Percentiles rank a stretch among this genome's conserved stretches.
phyloP scores from a whole-genome alignment of 2,329 filamentous ascomycete species.

The Phyllosticta capitalensis region DNA sequence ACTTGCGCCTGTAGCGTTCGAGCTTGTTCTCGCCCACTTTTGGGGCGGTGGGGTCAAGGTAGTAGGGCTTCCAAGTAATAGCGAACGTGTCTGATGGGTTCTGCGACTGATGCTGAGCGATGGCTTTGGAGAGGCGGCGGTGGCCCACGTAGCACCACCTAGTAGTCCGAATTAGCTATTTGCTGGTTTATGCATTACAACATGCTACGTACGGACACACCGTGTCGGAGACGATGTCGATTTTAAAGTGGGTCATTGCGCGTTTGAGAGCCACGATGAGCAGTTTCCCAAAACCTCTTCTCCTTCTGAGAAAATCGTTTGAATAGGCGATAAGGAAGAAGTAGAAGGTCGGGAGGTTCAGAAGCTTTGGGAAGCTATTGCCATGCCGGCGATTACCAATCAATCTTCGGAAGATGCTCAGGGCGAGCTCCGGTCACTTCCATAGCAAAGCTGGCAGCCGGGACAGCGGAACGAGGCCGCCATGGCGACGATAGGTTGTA shows the following conservation, averaged over 20 bases:
- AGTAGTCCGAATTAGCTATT: neutral
- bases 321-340: neutral
- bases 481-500: neutral
- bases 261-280: constrained; percentile 11
- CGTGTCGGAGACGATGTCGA: constrained; percentile 71
- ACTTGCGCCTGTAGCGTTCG: constrained; percentile 51
- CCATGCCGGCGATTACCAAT: neutral
- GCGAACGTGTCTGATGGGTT: constrained; percentile 63
- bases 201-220: constrained; percentile 54
- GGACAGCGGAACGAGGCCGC: neutral
- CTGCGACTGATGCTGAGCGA: constrained; percentile 53
- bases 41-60: constrained; percentile 60
- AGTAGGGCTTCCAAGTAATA: constrained; percentile 69
- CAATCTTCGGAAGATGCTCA: neutral
- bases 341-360: neutral
- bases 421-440: neutral
- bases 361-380: neutral
- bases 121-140: constrained; percentile 63
- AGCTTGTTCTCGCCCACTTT: constrained; percentile 44
- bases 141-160: constrained; percentile 65
- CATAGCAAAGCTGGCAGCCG: neutral
- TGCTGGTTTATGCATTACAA: neutral
- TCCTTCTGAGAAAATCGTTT: neutral
- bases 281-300: no score
- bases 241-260: constrained; percentile 52